Evolutionary conservation across 441 rosid species (phyloP), one percentile per base, ranked within the genome.

Genomic region (Raphanus hybrid): DNA sequence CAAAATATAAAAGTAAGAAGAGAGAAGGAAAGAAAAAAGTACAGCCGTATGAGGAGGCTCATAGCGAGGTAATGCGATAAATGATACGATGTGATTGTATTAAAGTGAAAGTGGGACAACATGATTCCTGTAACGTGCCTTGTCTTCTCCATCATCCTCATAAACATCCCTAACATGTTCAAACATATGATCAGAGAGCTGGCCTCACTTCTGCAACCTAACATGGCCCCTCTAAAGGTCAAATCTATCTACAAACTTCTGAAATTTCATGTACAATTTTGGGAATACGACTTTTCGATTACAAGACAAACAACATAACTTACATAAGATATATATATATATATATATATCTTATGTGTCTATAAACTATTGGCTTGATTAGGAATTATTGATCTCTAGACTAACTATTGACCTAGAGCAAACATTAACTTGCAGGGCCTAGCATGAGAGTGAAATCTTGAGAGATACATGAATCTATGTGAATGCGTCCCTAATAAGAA

Each of bases 61-160:
- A 35, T 26, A 14, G 45, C 14, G 62, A 73, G 70, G 41, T 45
- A 64, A 69, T 79, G 72, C 26, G 69, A 70, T 75, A 69, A 70
- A 69, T 58, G 75, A 74, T 78, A 78, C 50, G 71, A 69, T 66
- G 60, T 69, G 75, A 32, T 12, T 63, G 23, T 54, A 73, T 41
- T 68, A 57, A 69, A 78, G 12, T 61, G 70, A 54, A 68, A 74
- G 75, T 68, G 78, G 82, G 82, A 69, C 75, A 63, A 69, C 71
- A 79, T 64, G 71, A 64, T 79, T 74, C 71, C 55, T 63, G 64
- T 63, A 79, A 79, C 75, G 78, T 78, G 82, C 75, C 67, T 62
- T 74, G 82, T 78, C 78, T 74, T 78, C 78, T 63, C 82, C 78
- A 78, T 73, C 82, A 78, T 69, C 71, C 15, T 79, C 71, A 73